Percentiles rank a stretch among this genome's conserved stretches.
Conservation (phyloP, 345 rosid species). For the Populus nigra region DNA sequence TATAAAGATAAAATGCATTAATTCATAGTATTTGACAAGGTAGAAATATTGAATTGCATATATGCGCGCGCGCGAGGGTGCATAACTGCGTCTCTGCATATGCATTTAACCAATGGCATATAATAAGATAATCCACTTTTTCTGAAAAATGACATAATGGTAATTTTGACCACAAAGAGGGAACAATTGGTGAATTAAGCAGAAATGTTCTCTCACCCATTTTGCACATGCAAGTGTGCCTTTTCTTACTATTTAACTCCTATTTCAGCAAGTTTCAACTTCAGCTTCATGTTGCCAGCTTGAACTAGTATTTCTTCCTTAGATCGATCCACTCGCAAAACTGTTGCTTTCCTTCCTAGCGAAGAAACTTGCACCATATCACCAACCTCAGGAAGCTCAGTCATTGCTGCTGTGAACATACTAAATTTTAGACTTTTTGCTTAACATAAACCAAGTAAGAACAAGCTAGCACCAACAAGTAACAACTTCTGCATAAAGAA, state of each 20-base stretch:
- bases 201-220: neutral
- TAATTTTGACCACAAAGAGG: neutral
- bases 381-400: slow-evolving; percentile 59
- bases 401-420: slow-evolving; percentile 29
- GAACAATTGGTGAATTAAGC: neutral
- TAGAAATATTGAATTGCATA: too few species aligned
- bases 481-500: neutral
- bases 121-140: neutral
- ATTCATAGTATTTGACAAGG: neutral
- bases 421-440: neutral
- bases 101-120: neutral
- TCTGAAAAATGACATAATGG: neutral
- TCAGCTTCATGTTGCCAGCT: slow-evolving; percentile 81
- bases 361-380: slow-evolving; percentile 55
- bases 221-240: neutral
- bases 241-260: slow-evolving; percentile 27
- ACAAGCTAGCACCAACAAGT: neutral
- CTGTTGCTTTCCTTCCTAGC: slow-evolving; percentile 63
- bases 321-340: slow-evolving; percentile 60
- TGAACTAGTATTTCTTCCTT: slow-evolving; percentile 74
- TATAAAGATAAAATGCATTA: neutral
- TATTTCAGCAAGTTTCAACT: slow-evolving; percentile 57
- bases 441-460: slow-evolving; percentile 5
- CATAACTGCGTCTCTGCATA: too few species aligned
- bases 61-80: neutral